These are phyloP conservation scores for Gomphus bonarii DNA, from an alignment of 1,284 basidiomycete genomes.

Conservation along the genomic window DNA sequence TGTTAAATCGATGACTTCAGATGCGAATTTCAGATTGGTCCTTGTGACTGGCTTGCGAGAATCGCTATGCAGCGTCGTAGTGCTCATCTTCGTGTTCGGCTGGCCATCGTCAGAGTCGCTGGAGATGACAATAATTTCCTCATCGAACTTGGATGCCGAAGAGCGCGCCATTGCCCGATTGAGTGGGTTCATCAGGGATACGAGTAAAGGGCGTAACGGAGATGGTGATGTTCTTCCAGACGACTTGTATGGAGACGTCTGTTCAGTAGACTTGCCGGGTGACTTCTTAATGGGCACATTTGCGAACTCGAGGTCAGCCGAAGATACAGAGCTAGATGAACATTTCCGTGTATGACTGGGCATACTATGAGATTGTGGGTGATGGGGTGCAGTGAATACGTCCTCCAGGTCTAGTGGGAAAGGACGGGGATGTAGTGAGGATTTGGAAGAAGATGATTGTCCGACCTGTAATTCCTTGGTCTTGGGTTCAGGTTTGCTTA, in stretches of 20 bases:
- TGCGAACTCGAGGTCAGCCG: not conserved
- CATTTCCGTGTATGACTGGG: not conserved
- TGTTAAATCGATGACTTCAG: not conserved
- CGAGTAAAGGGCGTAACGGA: not conserved
- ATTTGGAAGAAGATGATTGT: not conserved
- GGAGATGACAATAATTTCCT: conserved; percentile 23
- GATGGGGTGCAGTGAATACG: not conserved
- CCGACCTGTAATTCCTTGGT: not conserved
- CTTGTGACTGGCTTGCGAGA: not conserved
- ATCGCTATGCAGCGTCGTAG: not conserved
- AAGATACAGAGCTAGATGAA: not conserved
- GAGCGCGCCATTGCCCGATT: not conserved
- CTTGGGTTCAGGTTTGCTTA: not conserved
- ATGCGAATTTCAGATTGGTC: not conserved
- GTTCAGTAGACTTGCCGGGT: conserved; percentile 8
- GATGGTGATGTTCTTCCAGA: not conserved
- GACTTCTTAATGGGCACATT: conserved; percentile 2
- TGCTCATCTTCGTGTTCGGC: not conserved
- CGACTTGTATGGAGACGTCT: not conserved
- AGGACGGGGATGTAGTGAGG: not conserved
- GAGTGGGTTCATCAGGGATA: not conserved
- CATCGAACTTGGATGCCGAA: not conserved
- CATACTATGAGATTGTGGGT: not conserved
- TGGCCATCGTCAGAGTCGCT: conserved; percentile 20
- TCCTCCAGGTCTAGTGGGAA: not conserved